phyloP scores from a whole-genome alignment of 495 filamentous ascomycete genomes.

The Penicillium tannophilum region DNA sequence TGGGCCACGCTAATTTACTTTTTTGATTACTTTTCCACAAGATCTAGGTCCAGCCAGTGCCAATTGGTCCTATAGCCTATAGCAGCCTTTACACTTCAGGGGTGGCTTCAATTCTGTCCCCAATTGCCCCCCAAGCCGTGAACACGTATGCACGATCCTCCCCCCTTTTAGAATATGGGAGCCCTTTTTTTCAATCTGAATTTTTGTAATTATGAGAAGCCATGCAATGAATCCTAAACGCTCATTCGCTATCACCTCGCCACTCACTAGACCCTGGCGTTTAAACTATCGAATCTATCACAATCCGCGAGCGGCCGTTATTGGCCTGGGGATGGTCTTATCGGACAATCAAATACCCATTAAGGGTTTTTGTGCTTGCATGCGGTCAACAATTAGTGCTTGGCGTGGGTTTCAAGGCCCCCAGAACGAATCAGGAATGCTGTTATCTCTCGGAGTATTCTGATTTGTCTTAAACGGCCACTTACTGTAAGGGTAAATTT shows the following conservation, averaged over 20 bases:
- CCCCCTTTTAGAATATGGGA: background rate
- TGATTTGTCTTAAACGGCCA: slow-evolving; percentile 4
- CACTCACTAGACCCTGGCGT: slow-evolving; percentile 17
- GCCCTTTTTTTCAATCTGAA: slow-evolving; percentile 7
- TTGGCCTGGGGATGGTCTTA: slow-evolving; percentile 20
- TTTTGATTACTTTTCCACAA: slow-evolving; percentile 8
- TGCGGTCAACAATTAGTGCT: slow-evolving; percentile 12
- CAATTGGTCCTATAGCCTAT: slow-evolving; percentile 11
- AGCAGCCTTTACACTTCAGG: background rate
- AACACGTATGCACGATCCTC: slow-evolving; percentile 15
- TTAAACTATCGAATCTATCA: slow-evolving; percentile 30
- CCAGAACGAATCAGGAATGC: slow-evolving; percentile 27
- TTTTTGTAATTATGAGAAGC: slow-evolving; percentile 6
- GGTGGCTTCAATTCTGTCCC: background rate
- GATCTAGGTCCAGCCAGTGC: slow-evolving; percentile 12
- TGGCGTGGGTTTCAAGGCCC: slow-evolving; percentile 13
- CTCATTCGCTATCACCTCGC: slow-evolving; percentile 14
- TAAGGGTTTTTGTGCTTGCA: slow-evolving; percentile 15
- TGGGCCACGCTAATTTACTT: slow-evolving; percentile 11
- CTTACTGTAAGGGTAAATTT: background rate
- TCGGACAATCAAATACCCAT: slow-evolving; percentile 7
- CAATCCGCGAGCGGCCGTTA: slow-evolving; percentile 18
- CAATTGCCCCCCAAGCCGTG: background rate
- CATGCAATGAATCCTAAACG: background rate
- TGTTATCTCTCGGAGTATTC: slow-evolving; percentile 26